Evolutionary conservation across 2,329 filamentous ascomycete genomes (phyloP).

Genomic region (Sporothrix schenckii): DNA sequence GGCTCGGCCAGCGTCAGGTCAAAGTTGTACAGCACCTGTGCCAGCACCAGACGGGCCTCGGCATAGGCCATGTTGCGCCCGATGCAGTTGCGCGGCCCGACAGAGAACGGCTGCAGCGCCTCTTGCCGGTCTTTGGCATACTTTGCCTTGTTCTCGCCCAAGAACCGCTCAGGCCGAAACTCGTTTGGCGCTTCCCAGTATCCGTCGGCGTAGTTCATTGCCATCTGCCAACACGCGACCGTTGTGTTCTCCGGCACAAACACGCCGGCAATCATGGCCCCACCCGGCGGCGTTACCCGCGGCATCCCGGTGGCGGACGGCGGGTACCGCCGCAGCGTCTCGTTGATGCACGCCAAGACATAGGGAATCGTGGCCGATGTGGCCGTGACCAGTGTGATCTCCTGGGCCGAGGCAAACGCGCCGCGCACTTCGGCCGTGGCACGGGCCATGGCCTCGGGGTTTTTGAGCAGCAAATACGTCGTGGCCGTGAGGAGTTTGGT

Average conservation of each 20-base stretch:
- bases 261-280: constrained; percentile 10
- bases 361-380: not conserved
- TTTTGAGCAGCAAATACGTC: constrained; percentile 3
- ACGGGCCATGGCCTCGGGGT: not conserved
- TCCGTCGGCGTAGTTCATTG: not conserved
- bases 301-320: not conserved
- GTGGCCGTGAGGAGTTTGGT: constrained; percentile 11
- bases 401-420: constrained; percentile 11
- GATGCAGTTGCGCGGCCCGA: constrained; percentile 18
- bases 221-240: constrained; percentile 12
- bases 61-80: constrained; percentile 12
- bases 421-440: constrained; percentile 3
- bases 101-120: constrained; percentile 15
- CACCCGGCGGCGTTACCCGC: not conserved
- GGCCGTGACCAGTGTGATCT: not conserved
- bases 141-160: not conserved
- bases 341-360: constrained; percentile 18
- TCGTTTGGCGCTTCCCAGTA: constrained; percentile 17
- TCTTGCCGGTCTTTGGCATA: not conserved
- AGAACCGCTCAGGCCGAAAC: constrained; percentile 6
- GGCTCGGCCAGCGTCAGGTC: constrained; percentile 17
- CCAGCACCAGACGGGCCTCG: not conserved
- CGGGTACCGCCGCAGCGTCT: constrained; percentile 12
- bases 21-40: constrained; percentile 19
- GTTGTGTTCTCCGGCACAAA: not conserved